These are phyloP conservation scores for Cercospora sp. DNA, from an alignment of 2,329 filamentous ascomycete species.

Conservation along the genomic window DNA sequence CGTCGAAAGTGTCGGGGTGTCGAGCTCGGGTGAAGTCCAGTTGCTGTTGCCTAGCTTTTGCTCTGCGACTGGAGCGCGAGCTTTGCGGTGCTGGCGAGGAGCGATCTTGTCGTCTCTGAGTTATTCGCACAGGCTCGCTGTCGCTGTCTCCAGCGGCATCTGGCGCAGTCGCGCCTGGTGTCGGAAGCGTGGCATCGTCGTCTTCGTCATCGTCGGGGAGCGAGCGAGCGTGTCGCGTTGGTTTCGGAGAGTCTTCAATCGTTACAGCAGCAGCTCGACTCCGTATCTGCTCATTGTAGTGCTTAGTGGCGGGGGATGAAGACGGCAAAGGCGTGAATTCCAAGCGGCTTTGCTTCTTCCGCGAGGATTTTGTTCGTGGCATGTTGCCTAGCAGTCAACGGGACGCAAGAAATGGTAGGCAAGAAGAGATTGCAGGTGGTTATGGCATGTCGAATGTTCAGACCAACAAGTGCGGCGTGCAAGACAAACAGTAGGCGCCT, in stretches of 20 bases:
- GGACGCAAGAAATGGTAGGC: neutral
- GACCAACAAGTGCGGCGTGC: neutral
- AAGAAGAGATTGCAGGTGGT: neutral
- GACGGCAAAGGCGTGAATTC: slow-evolving; percentile 47
- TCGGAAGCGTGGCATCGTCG: slow-evolving; percentile 23
- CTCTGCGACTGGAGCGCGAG: slow-evolving; percentile 18
- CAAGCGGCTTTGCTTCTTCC: slow-evolving; percentile 45
- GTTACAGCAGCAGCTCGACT: slow-evolving; percentile 40
- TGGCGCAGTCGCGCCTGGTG: slow-evolving; percentile 26
- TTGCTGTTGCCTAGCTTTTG: slow-evolving; percentile 34
- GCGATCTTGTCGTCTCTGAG: slow-evolving; percentile 8
- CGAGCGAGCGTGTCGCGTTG: slow-evolving; percentile 32
- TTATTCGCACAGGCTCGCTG: slow-evolving; percentile 26
- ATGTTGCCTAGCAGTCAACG: neutral
- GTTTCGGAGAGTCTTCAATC: slow-evolving; percentile 32
- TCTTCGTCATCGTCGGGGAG: slow-evolving; percentile 10
- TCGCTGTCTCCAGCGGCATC: slow-evolving; percentile 26
- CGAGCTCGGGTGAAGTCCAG: slow-evolving; percentile 35
- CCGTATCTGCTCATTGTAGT: slow-evolving; percentile 38
- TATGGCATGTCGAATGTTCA: neutral
- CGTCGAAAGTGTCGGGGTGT: slow-evolving; percentile 27
- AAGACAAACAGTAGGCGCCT: neutral
- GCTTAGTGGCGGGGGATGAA: slow-evolving; percentile 41
- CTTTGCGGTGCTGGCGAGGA: slow-evolving; percentile 23
- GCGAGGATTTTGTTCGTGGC: slow-evolving; percentile 21